Evolutionary conservation across 2,329 filamentous ascomycete species (phyloP), one percentile per base, ranked within the genome.

Genomic region (Lachnellula willkommii): DNA sequence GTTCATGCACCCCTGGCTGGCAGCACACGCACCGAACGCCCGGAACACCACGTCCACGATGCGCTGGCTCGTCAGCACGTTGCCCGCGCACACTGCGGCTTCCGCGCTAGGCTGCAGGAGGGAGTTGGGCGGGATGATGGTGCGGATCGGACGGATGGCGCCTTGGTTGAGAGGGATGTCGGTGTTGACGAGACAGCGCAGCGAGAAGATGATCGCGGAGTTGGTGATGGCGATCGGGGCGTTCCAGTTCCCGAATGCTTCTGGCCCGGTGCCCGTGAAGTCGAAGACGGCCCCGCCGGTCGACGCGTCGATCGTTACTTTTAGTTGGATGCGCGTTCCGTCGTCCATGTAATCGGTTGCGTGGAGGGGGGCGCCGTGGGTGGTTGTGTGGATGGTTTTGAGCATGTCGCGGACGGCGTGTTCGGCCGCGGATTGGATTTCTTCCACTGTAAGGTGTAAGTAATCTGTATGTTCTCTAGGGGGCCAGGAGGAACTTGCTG

Each of bases 91-190:
- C 0, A 92, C 89, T 0, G 89, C 89, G 0, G 88, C 88, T 24
- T 82, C 83, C 64, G 85, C 84, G 0, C 83, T 86, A 0, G 89
- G 89, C 0, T 81, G 84, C 20, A 93, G 79, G 66, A 93, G 85
- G 7, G 81, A 85, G 58, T 81, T 80, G 11, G 81, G 79, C 0
- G 88, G 87, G 48, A 92, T 89, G 45, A 50, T 77, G 66, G 92
- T 85, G 50, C 82, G 77, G 63, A 93, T 87, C 0, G 89, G 89
- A 43, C 81, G 81, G 3, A 93, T 75, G 60, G 89, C 93, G 59
- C 89, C 89, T 71, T 93, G 89, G 73, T 93, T 93, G 4, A 93
- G 79, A 0, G 89, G 89, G n/a, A 93, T 91, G 64, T 92, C 88
- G 56, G 88, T 82, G 45, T 80, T 83, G 65, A 93, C 89, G 59